Conservation (phyloP, 2,329 filamentous ascomycete species). For the Aureobasidium sp. region DNA sequence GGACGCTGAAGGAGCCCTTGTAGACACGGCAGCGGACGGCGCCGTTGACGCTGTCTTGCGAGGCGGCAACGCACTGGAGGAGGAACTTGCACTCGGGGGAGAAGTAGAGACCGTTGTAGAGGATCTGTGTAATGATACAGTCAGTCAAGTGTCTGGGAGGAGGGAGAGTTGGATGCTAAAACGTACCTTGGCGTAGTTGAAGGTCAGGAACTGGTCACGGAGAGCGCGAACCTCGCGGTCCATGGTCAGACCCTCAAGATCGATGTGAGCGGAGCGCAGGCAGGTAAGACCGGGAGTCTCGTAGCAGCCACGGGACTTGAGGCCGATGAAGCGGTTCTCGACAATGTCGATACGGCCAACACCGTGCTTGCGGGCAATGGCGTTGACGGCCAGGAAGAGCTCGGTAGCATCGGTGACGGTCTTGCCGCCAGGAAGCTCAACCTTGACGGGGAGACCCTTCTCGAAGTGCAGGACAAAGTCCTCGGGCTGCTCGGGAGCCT, state of each 20-base stretch:
- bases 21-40: constrained; percentile 55
- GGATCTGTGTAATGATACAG: constrained; percentile 21
- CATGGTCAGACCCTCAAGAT: constrained; percentile 58
- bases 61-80: constrained; percentile 54
- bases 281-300: constrained; percentile 55
- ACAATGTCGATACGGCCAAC: constrained; percentile 78
- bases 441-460: constrained; percentile 65
- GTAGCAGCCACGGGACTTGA: constrained; percentile 77
- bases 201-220: constrained; percentile 62
- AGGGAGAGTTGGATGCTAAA: constrained; percentile 25
- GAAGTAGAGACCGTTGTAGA: constrained; percentile 60
- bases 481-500: constrained; percentile 61
- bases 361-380: constrained; percentile 62
- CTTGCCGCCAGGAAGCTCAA: constrained; percentile 51
- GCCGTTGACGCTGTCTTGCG: constrained; percentile 55
- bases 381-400: constrained; percentile 64
- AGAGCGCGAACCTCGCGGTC: constrained; percentile 61
- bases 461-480: constrained; percentile 66
- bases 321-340: constrained; percentile 70
- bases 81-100: constrained; percentile 64
- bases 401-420: constrained; percentile 60
- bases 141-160: neutral
- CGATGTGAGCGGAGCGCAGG: constrained; percentile 50
- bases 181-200: constrained; percentile 48
- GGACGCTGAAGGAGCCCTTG: constrained; percentile 57